These are phyloP conservation scores for Linnemannia elongata DNA, from an alignment of 192 early-diverging fungal genomes.

Conservation along the genomic window DNA sequence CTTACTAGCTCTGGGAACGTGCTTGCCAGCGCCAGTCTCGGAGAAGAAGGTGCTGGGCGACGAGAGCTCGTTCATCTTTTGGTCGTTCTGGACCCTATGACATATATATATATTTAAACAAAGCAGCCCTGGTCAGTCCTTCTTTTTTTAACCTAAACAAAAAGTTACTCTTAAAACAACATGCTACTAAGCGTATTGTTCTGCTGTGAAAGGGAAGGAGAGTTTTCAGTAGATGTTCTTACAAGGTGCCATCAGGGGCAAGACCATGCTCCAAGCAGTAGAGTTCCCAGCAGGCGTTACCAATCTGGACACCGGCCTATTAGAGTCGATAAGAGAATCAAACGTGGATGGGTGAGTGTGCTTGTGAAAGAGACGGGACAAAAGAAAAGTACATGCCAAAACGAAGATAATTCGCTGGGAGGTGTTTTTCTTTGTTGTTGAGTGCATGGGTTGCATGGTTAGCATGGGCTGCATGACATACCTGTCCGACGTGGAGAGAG, in stretches of 20 bases:
- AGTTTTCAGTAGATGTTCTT: not conserved
- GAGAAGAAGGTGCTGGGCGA: constrained; percentile 99
- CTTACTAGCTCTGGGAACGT: constrained; percentile 92
- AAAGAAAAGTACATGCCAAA: not conserved
- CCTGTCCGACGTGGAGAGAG: constrained; percentile 84
- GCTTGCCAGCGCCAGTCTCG: constrained; percentile 99
- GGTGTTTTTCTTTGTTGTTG: not conserved
- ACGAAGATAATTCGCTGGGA: not conserved
- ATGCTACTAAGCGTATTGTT: not conserved
- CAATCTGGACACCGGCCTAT: constrained; percentile 99
- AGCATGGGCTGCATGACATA: not conserved
- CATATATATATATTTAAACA: not conserved
- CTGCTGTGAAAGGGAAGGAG: not conserved
- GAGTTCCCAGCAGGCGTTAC: constrained; percentile 99
- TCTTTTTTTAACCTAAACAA: not conserved
- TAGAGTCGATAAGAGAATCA: not conserved
- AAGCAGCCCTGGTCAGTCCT: not conserved
- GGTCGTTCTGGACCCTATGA: constrained; percentile 72
- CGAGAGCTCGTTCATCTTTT: constrained; percentile 54
- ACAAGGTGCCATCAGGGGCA: constrained; percentile 92
- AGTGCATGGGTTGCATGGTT: not conserved
- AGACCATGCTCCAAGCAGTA: constrained; percentile 97
- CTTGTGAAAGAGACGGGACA: not conserved
- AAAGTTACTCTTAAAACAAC: not conserved
- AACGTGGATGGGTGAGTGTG: not conserved